Base-by-base conservation (phyloP, 2,329 filamentous ascomycete species). In the Stagonosporopsis vannaccii region DNA sequence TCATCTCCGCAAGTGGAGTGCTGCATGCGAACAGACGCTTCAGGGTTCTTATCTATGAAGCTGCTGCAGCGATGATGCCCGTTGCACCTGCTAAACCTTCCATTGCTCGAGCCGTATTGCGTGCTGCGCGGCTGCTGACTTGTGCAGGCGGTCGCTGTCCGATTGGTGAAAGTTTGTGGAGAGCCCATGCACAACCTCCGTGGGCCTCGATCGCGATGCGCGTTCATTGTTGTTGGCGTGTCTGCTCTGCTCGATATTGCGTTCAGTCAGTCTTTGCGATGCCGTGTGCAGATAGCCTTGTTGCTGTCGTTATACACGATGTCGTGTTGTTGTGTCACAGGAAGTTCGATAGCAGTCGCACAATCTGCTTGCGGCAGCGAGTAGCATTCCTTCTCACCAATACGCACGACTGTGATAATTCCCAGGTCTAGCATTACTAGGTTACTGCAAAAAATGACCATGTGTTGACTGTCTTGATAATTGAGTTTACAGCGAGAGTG, bases 1-100 rank as follows among this genome's bases (percentile, higher is more conserved):
- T 56, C 53, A 56, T 56, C 47, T 56, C 53, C 53, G 53, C n/a
- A n/a, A n/a, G 47, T 33, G 53, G 53, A 51, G 12, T 43, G 20
- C 48, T 37, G 53, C 43, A 35, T 48, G 42, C 43, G 53, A 41
- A 19, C 47, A 51, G 23, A n/a, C n/a, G 22, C n/a, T 15, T 5
- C 44, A 36, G 11, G 26, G 40, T 30, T 36, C 30, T 47, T 51
- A 51, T 43, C 53, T 47, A 4, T 32, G 15, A 32, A 6, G 19
- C 19, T n/a, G 47, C 53, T 43, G 47, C 53, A 51, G 36, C 53
- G 53, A 56, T 56, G 42, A 56, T 51, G 47, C 53, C 47, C 53
- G 53, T 47, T 48, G 43, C 41, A 33, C 49, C 22, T 52, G 41
- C 49, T 26, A 32, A 33, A 26, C 37, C 37, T 44, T 44, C 36